Conservation (phyloP, 1,139 yeast genomes). For the Protomyces inouyei region DNA sequence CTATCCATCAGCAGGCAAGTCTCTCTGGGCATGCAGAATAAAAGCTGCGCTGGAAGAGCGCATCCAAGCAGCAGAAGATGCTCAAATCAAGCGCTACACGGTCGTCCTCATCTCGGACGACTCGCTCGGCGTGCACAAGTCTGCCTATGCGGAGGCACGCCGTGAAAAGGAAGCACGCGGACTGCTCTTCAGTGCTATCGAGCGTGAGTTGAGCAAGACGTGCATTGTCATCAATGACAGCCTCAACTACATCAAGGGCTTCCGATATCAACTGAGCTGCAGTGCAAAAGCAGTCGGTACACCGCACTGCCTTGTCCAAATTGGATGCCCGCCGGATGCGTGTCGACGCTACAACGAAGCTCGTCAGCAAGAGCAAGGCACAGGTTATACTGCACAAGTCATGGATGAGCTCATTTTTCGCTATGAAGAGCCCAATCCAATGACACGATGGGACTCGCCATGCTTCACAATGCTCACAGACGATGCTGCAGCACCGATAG, state of each 20-base stretch:
- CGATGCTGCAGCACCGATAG: constrained; percentile 52
- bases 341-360: constrained; percentile 60
- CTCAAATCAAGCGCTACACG: constrained; percentile 50
- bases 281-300: constrained; percentile 84
- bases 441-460: constrained; percentile 92
- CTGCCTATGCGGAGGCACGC: constrained; percentile 53
- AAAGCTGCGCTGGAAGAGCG: constrained; percentile 47
- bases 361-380: constrained; percentile 30
- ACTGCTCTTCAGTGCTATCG: constrained; percentile 80
- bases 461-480: constrained; percentile 65
- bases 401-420: constrained; percentile 70
- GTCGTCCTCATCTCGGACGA: constrained; percentile 75
- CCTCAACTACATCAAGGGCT: constrained; percentile 87
- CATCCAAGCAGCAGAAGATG: constrained; percentile 44
- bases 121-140: constrained; percentile 63
- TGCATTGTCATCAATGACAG: constrained; percentile 80
- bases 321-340: constrained; percentile 59
- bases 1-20: constrained; percentile 78
- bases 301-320: constrained; percentile 76
- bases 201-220: constrained; percentile 64
- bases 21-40: constrained; percentile 63
- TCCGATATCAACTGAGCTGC: constrained; percentile 86
- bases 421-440: constrained; percentile 87
- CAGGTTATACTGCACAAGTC: constrained; percentile 27
- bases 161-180: constrained; percentile 81